Evolutionary conservation across 495 filamentous ascomycete species (phyloP).

Genomic region (Haplographium delicatum): DNA sequence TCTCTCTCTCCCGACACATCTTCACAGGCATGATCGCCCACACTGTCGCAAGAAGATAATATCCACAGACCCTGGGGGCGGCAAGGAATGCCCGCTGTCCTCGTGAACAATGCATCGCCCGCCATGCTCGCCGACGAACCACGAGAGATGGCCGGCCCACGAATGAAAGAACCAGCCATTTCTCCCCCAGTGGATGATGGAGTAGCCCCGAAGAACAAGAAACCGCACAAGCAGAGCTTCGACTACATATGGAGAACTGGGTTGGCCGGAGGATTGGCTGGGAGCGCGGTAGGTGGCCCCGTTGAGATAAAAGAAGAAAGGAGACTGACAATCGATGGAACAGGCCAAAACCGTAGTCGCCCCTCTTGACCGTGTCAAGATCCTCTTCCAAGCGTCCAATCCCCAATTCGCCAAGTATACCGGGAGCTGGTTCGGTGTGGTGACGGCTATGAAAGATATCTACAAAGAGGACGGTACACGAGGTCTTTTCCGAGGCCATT

Average conservation of each 20-base stretch:
- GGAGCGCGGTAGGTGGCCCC: conserved; percentile 64
- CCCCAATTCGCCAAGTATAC: conserved; percentile 91
- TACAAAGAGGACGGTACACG: conserved; percentile 63
- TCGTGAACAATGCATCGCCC: conserved; percentile 38
- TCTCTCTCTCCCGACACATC: background rate
- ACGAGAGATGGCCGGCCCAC: conserved; percentile 27
- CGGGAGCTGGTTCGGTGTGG: conserved; percentile 77
- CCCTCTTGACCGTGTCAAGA: conserved; percentile 96
- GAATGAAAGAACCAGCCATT: conserved; percentile 23
- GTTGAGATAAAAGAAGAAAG: background rate
- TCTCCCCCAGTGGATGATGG: conserved; percentile 26
- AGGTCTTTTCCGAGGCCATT: conserved; percentile 89
- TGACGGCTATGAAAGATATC: conserved; percentile 75
- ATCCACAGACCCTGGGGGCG: conserved; percentile 12
- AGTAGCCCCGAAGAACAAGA: conserved; percentile 29
- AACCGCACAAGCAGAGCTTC: conserved; percentile 62
- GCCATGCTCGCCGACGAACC: conserved; percentile 36
- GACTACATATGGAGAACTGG: conserved; percentile 80
- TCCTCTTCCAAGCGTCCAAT: conserved; percentile 93
- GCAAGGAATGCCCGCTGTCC: conserved; percentile 43
- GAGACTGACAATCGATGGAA: background rate
- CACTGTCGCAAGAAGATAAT: conserved; percentile 10
- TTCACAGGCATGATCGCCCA: conserved; percentile 10
- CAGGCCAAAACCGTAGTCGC: conserved; percentile 95
- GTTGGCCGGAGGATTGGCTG: conserved; percentile 81